Base-by-base conservation (phyloP, 2,329 filamentous ascomycete genomes). In the Neopestalotiopsis rosae region DNA sequence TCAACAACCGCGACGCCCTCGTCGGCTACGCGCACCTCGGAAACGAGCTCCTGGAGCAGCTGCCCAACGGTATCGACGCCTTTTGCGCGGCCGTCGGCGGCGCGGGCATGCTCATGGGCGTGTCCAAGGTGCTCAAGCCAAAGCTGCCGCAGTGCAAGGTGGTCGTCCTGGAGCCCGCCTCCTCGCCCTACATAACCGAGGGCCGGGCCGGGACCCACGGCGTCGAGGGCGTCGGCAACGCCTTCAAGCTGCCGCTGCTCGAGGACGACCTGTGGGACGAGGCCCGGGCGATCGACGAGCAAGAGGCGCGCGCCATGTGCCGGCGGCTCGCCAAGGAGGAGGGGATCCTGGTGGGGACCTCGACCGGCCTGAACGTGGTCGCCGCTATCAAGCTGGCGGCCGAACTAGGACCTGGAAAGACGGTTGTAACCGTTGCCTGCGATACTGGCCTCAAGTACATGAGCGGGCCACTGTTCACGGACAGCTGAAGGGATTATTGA, bases 401-500 rank as follows among this genome's bases (percentile, higher is more conserved):
- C 1, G 42, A 64, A 49, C 40, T 64, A 17, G 61, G 61, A 20
- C 17, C 40, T 6, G 61, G 61, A 34, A 64, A 64, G 28, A 64
- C 61, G n/a, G 61, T 64, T 10, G 61, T 49, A 4, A 64, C 61
- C 1, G 61, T 64, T 17, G 61, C 61, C n/a, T 64, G 61, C 20
- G 61, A 64, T 24, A 64, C 38, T 10, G 61, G 61, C 13, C 34
- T 64, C 34, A 64, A 64, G 40, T 64, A 64, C 42, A 64, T 64
- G 61, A 64, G 38, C 28, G 38, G 38, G 38, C 38, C 61, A 14
- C 13, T 64, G 28, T 64, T 64, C n/a, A 20, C 38, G 9, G 20
- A 64, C 57, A 52, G 45, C 20, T 52, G 1, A 52, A 10, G n/a
- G 3, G 20, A 3, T n/a, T 2, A 17, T 52, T 17, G n/a, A n/a